Base-by-base conservation (phyloP, 768 basidiomycete species). In the Phlegmacium glaucopus region DNA sequence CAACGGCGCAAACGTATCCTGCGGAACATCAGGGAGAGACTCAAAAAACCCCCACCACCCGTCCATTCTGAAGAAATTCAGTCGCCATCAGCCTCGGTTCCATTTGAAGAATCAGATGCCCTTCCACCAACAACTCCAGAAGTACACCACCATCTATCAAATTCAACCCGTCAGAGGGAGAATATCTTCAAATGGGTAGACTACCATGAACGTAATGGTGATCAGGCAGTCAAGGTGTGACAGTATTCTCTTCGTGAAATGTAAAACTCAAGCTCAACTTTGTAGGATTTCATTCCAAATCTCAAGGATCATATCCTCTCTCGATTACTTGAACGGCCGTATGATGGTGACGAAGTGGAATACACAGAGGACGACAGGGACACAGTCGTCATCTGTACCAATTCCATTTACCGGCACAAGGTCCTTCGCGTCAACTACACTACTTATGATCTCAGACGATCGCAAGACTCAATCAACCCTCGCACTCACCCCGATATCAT, bases 391-490 rank as follows among this genome's bases (percentile, higher is more conserved):
- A 48, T 60, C 22, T 51, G 22, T 8, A 35, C 50, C 34, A 55
- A 51, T 49, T 45, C 15, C 32, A 49, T 67, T 17, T 69, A 54
- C 29, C 36, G 8, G 9, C 67, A 71, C 48, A 62, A 59, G 9
- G 53, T 60, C 9, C 27, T 71, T 1, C 63, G 61, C 1, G 39
- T 75, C 46, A 70, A 74, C 53, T 75, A 70, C 45, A 75, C 72
- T 0, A 69, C 70, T 0, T 77, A 76, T 48, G 67, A 76, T 49
- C 49, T 74, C 12, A 63, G 63, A 5, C 54, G 69, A 1, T 42
- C 47, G 1, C 67, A 71, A 47, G 72, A 77, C 35, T 32, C 30
- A 13, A 13, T 32, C 30, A 32, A 32, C 30, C 30, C 30, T 32
- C 30, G 30, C 30, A 32, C 30, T 13, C 30, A 32, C 30, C 30